Base-by-base conservation (phyloP, 495 filamentous ascomycete species). In the Parachaetomium inaequale region DNA sequence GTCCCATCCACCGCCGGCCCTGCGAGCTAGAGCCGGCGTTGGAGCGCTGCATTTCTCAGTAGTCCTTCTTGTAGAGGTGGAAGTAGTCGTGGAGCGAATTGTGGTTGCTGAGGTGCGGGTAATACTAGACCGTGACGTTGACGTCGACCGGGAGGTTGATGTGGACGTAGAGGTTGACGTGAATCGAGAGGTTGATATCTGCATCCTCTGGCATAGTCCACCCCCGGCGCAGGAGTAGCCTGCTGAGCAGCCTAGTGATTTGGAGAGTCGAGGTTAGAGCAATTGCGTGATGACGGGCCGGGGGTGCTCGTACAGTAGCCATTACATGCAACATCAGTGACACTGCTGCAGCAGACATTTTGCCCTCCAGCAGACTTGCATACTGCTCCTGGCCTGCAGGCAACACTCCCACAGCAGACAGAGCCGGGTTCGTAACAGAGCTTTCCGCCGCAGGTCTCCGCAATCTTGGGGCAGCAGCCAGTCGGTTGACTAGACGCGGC, bases 281-380 rank as follows among this genome's bases (percentile, higher is more conserved):
- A 28, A 36, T 23, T 5, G n/a, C 19, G 21, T 38, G 52, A 17
- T 42, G 32, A 26, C 8, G 15, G 53, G 17, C 32, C n/a, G n/a
- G 21, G 23, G 53, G 21, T 23, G 52, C 31, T 40, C 53, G 34
- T 55, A 55, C 53, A 55, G 34, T 42, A 55, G 19, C 34, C 34
- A 42, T 38, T 7, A 7, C 53, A 55, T 28, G 53, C 32, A 26
- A 55, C 53, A 55, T 55, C 53, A 17, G 32, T 42, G 6, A n/a
- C 53, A 55, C 53, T 55, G 23, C 53, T 55, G 25, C 53, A 55
- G 53, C 53, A 55, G 19, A 55, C 53, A 55, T 28, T 55, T 25
- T 25, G 32, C 34, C 53, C 53, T 29, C 32, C 25, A 25, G 53
- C 21, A 40, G 53, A 55, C 53, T 55, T 55, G 36, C 53, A 55